Percentiles rank a stretch among this genome's conserved stretches.
Evolutionary conservation across 345 rosid genomes (phyloP).

Genomic region (Eucalyptus marginata): DNA sequence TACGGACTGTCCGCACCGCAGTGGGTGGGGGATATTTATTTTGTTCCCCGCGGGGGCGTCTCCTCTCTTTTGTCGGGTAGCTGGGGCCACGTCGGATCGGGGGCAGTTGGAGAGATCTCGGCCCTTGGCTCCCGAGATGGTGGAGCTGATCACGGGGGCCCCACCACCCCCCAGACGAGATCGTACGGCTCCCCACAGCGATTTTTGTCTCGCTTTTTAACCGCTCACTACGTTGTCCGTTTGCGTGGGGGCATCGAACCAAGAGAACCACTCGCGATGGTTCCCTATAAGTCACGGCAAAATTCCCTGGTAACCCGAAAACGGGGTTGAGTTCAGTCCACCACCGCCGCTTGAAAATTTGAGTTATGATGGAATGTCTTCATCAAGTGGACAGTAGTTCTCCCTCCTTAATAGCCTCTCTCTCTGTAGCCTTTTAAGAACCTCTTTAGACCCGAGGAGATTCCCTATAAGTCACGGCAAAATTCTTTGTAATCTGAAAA

Average conservation of each 20-base stretch:
- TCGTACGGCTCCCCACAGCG: not conserved
- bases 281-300: not conserved
- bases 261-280: not conserved
- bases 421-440: too few relatives aligned
- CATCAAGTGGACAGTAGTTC: too few relatives aligned
- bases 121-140: not conserved
- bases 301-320: not conserved
- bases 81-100: not conserved
- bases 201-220: not conserved
- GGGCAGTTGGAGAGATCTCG: not conserved
- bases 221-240: not conserved
- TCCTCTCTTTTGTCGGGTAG: not conserved
- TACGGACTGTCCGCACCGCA: not conserved
- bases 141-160: not conserved
- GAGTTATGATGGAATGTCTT: not conserved
- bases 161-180: not conserved
- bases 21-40: not conserved
- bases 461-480: too few relatives aligned
- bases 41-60: not conserved
- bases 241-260: not conserved
- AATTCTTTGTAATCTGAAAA: fast-evolving
- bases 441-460: fast-evolving
- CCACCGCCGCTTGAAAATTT: not conserved
- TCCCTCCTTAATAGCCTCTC: too few relatives aligned
- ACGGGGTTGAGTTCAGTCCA: not conserved